Percentiles rank a stretch among this genome's conserved stretches.
These are phyloP conservation scores for Rhizopogon rudus DNA, from an alignment of 768 basidiomycete genomes.

Conservation along the genomic window DNA sequence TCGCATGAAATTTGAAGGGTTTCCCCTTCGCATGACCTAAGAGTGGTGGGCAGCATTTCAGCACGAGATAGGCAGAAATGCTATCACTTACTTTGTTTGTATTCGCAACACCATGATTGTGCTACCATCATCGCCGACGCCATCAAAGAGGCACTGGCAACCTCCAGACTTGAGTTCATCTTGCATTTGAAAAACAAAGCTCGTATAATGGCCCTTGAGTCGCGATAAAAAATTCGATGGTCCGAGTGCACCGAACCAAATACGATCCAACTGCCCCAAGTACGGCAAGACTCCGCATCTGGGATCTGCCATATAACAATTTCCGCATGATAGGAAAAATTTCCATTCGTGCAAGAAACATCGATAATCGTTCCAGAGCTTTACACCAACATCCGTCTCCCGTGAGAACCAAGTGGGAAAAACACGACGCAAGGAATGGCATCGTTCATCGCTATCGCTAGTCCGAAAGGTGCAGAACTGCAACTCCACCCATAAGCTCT, in stretches of 20 bases:
- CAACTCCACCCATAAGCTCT: conserved; percentile 24
- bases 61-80: neutral
- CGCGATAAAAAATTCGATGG: neutral
- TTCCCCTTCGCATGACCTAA: neutral
- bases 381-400: neutral
- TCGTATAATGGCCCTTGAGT: neutral
- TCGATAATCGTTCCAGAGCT: neutral
- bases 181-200: neutral
- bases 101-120: neutral
- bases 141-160: neutral
- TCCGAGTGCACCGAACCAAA: neutral
- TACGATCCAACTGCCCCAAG: neutral
- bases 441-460: neutral
- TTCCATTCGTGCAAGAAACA: neutral
- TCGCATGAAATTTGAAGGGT: neutral
- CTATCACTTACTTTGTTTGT: neutral
- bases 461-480: neutral
- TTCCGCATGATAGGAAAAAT: neutral
- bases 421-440: neutral
- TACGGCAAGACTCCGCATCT: neutral
- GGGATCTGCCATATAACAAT: neutral
- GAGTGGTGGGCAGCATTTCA: neutral
- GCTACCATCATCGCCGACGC: neutral
- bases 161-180: neutral
- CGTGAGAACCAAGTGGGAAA: neutral